Percentiles rank a stretch among this genome's conserved stretches.
These are phyloP conservation scores for Tylopilus intermedius DNA, from an alignment of 768 basidiomycete species.

Conservation along the genomic window DNA sequence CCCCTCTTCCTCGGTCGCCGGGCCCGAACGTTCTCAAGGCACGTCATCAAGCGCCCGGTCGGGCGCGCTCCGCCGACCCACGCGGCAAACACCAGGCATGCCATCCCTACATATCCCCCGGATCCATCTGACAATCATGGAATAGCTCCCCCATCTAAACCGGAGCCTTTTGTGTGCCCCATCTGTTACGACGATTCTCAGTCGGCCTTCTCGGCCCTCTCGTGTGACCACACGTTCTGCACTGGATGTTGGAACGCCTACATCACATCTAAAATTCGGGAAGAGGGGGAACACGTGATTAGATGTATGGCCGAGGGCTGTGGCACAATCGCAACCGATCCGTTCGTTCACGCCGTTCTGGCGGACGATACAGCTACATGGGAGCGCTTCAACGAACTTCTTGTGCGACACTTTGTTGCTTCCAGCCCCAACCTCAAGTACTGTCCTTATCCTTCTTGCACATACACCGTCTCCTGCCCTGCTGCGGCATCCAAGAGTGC, in stretches of 20 bases:
- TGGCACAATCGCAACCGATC: constrained; percentile 57
- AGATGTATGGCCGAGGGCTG: constrained; percentile 82
- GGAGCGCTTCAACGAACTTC: constrained; percentile 78
- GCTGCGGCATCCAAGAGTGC: constrained; percentile 71
- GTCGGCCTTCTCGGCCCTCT: constrained; percentile 65
- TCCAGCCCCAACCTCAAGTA: constrained; percentile 81
- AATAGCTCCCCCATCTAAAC: constrained; percentile 24
- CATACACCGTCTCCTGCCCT: constrained; percentile 88
- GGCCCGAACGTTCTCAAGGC: constrained; percentile 32
- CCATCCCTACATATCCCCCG: neutral
- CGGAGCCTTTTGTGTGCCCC: constrained; percentile 75
- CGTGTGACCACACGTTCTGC: constrained; percentile 85
- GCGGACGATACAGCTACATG: constrained; percentile 50
- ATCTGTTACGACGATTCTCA: constrained; percentile 86
- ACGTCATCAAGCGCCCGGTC: constrained; percentile 23
- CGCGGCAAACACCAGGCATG: constrained; percentile 27
- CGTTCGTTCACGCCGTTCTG: constrained; percentile 55
- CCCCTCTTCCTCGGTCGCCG: constrained; percentile 22
- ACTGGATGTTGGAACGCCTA: constrained; percentile 81
- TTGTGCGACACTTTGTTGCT: constrained; percentile 85
- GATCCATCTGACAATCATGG: neutral
- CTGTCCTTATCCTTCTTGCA: constrained; percentile 94
- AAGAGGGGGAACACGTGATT: constrained; percentile 69
- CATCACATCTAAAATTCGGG: constrained; percentile 71
- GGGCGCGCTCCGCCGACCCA: constrained; percentile 25